Evolutionary conservation across 2,329 filamentous ascomycete genomes (phyloP).

Genomic region (Ascochyta rabiei): DNA sequence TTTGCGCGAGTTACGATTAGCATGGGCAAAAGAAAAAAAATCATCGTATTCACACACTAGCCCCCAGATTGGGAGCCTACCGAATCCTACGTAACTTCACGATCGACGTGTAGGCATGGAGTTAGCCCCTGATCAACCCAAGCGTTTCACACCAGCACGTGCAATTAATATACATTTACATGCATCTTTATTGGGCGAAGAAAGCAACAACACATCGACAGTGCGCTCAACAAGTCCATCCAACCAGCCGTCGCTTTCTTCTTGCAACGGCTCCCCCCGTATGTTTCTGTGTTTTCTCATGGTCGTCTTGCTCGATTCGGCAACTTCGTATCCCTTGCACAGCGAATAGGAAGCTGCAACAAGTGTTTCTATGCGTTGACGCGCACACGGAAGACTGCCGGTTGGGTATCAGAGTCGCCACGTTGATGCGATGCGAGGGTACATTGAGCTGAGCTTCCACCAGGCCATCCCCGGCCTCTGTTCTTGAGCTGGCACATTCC

Average conservation of each 20-base stretch:
- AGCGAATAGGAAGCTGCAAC: slow-evolving; percentile 10
- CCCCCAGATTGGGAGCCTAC: neutral
- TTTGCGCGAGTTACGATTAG: neutral
- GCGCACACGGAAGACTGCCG: slow-evolving; percentile 39
- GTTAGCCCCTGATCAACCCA: slow-evolving; percentile 18
- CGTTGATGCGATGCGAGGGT: slow-evolving; percentile 17
- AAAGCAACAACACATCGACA: neutral
- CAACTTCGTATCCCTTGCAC: slow-evolving; percentile 1
- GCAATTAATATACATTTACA: neutral
- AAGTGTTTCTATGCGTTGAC: slow-evolving; percentile 18
- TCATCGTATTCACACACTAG: neutral
- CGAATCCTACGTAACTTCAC: slow-evolving; percentile 2
- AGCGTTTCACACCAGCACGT: slow-evolving; percentile 20
- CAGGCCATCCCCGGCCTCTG: neutral
- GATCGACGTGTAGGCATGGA: slow-evolving; percentile 1
- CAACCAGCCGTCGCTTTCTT: neutral
- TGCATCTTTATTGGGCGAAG: neutral
- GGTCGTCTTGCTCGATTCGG: neutral
- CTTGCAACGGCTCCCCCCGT: neutral
- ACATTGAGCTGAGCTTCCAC: neutral
- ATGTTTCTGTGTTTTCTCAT: no score
- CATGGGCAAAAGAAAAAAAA: neutral
- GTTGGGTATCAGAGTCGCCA: slow-evolving; percentile 31
- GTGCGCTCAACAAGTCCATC: neutral
- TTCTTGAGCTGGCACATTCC: neutral